phyloP scores from a whole-genome alignment of 305 asterid genomes.

The Fraxinus xanthoxyloides region DNA sequence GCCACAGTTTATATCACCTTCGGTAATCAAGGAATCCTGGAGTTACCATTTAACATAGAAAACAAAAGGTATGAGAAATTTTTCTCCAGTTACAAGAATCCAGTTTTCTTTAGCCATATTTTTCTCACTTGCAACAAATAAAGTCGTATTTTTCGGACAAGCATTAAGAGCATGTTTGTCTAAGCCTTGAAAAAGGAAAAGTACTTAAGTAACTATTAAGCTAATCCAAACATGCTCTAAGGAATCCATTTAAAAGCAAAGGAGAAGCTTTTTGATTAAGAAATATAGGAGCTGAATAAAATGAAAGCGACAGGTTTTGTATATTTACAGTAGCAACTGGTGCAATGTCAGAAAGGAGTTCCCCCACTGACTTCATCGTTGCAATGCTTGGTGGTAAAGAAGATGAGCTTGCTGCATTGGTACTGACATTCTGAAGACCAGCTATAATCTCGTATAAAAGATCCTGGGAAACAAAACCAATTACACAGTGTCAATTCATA shows the following conservation, averaged over 20 bases:
- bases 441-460: slow-evolving; percentile 79
- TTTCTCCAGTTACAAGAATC: not conserved
- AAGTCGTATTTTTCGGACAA: not conserved
- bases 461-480: slow-evolving; percentile 43
- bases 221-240: not conserved
- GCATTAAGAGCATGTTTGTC: not conserved
- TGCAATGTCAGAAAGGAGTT: slow-evolving; percentile 72
- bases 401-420: slow-evolving; percentile 80
- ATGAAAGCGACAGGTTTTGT: slow-evolving; percentile 13
- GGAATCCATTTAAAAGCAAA: not conserved
- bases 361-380: slow-evolving; percentile 62
- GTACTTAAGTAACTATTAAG: not conserved
- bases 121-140: not conserved
- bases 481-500: not conserved
- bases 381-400: slow-evolving; percentile 66
- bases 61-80: not conserved
- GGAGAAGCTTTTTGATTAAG: not conserved
- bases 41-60: slow-evolving; percentile 13
- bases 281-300: not conserved
- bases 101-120: not conserved
- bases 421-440: slow-evolving; percentile 72
- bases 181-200: not conserved
- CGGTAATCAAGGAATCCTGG: slow-evolving; percentile 54
- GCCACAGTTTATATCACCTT: slow-evolving; percentile 40
- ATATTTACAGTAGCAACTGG: slow-evolving; percentile 60